These are phyloP conservation scores for Annona squamosa DNA, from an alignment of 164 flowering plant species.

Conservation along the genomic window DNA sequence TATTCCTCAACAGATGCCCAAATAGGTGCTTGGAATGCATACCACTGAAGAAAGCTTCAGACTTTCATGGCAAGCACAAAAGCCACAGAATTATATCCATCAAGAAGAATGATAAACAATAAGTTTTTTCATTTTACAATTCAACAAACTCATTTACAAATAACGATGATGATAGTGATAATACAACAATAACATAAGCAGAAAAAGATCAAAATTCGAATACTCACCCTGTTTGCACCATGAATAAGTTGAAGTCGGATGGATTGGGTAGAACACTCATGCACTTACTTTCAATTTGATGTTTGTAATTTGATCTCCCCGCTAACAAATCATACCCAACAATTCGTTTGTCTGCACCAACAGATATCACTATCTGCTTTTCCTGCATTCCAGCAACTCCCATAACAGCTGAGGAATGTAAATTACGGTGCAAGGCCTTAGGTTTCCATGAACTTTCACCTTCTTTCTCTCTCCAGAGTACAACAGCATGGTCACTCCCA, in stretches of 20 bases:
- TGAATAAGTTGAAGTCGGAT: conserved; percentile 80
- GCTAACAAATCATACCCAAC: conserved; percentile 58
- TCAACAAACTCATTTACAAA: not conserved
- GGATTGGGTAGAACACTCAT: conserved; percentile 90
- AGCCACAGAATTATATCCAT: not conserved
- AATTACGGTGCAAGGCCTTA: conserved; percentile 55
- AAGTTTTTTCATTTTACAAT: not conserved
- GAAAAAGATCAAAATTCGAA: not conserved
- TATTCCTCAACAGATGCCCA: not conserved
- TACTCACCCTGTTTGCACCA: conserved; percentile 88
- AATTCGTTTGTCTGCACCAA: conserved; percentile 80
- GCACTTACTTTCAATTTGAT: conserved; percentile 88
- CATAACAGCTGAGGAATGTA: conserved; percentile 94
- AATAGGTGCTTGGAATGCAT: not conserved
- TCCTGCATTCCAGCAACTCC: conserved; percentile 87
- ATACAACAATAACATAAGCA: not conserved
- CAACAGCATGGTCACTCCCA: conserved; percentile 94
- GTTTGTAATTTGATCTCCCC: conserved; percentile 61
- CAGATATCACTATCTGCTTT: conserved; percentile 66
- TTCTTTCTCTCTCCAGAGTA: conserved; percentile 66
- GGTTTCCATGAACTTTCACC: conserved; percentile 63
- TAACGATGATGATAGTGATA: not conserved
- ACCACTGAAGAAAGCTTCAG: not conserved
- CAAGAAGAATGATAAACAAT: not conserved
- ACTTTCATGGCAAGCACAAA: not conserved